Percentiles rank a stretch among this genome's conserved stretches.
Conservation (phyloP, 2,329 filamentous ascomycete species). For the Sclerotinia sclerotiorum region DNA sequence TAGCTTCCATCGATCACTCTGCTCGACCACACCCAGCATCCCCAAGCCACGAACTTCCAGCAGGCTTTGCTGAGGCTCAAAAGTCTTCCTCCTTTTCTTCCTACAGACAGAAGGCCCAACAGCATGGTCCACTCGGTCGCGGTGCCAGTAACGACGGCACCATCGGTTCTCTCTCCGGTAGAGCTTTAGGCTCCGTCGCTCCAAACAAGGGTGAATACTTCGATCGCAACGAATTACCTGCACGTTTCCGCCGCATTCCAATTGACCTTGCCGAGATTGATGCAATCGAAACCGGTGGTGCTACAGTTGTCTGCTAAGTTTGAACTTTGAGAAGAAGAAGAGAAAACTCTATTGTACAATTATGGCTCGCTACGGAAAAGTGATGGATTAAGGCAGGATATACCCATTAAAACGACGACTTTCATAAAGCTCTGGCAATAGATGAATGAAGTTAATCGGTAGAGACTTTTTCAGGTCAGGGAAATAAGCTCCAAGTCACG, state of each 20-base stretch:
- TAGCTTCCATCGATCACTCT: conserved; percentile 57
- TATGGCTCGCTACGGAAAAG: conserved; percentile 11
- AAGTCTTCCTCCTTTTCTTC: conserved; percentile 50
- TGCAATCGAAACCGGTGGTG: conserved; percentile 90
- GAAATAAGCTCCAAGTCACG: background rate
- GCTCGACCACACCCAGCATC: conserved; percentile 58
- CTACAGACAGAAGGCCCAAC: conserved; percentile 59
- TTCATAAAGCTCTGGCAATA: conserved; percentile 6
- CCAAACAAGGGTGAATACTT: conserved; percentile 76
- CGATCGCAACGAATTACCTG: conserved; percentile 83
- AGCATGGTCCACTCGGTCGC: conserved; percentile 56
- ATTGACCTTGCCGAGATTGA: conserved; percentile 87
- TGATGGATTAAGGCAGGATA: background rate
- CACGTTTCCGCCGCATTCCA: conserved; percentile 73
- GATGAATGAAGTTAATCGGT: background rate
- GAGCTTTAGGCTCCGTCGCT: conserved; percentile 69
- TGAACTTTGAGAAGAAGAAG: background rate
- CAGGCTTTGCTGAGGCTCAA: conserved; percentile 51
- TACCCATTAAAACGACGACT: conserved; percentile 9
- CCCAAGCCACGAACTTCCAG: conserved; percentile 52
- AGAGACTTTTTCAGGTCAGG: background rate
- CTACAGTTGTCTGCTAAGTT: conserved; percentile 54
- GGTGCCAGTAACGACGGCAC: conserved; percentile 27
- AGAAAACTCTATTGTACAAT: conserved; percentile 16
- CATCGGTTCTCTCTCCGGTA: conserved; percentile 49